phyloP scores from a whole-genome alignment of 306 rosid genomes.

The Malus sieversii region DNA sequence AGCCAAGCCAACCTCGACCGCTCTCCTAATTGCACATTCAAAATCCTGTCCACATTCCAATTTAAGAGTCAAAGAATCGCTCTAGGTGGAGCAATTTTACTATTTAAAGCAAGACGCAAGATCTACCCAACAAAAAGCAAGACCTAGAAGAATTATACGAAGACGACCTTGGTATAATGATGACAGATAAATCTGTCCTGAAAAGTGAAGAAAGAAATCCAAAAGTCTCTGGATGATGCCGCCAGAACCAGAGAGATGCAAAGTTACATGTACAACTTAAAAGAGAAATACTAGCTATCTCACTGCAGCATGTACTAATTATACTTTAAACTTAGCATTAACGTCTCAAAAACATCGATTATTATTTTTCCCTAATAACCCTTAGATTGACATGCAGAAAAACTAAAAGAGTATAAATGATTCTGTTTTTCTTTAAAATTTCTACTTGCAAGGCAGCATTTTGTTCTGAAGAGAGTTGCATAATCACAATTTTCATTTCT shows the following conservation, averaged over 20 bases:
- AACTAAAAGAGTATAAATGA: neutral
- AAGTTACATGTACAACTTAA: neutral
- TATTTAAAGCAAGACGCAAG: neutral
- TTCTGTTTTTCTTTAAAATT: neutral
- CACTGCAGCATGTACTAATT: neutral
- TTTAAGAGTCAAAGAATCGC: conserved; percentile 3
- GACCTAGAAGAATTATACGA: neutral
- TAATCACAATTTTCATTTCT: too few relatives aligned
- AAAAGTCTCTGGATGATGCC: neutral
- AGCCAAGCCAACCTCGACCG: conserved; percentile 92
- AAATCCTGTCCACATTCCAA: conserved; percentile 41
- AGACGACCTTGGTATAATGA: neutral
- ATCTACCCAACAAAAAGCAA: neutral
- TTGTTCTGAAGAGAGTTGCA: neutral
- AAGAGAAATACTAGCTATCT: neutral
- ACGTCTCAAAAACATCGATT: neutral
- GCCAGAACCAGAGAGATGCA: neutral
- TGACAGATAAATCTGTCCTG: neutral
- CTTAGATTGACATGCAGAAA: neutral
- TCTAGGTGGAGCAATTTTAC: neutral
- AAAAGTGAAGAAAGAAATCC: neutral
- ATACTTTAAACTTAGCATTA: neutral
- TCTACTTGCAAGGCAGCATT: neutral
- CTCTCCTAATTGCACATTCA: conserved; percentile 89
- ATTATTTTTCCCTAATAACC: neutral